A percentile compares a stretch with the other conserved stretches of the same genome.
Evolutionary conservation across 2,329 filamentous ascomycete genomes (phyloP).

Genomic region (Fusarium sterilihyphosum): DNA sequence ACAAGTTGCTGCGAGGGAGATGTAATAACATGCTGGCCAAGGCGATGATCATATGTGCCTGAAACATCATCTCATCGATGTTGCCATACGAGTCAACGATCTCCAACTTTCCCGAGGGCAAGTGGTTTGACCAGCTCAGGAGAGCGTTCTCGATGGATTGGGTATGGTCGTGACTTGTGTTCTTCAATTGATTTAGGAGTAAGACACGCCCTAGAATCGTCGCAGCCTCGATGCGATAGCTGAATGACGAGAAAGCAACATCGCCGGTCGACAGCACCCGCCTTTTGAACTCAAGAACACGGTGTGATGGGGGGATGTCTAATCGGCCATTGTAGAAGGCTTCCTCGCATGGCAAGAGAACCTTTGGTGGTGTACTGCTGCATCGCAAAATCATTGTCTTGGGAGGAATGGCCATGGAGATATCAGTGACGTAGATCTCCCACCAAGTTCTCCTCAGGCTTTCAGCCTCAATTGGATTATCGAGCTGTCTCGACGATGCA

Average conservation of each 20-base stretch:
- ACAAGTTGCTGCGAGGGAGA: slow-evolving; percentile 30
- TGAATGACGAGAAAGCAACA: slow-evolving; percentile 33
- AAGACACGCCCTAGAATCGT: slow-evolving; percentile 32
- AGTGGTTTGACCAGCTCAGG: slow-evolving; percentile 35
- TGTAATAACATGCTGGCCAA: slow-evolving; percentile 35
- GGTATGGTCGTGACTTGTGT: slow-evolving; percentile 25
- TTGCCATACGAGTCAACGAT: slow-evolving; percentile 33
- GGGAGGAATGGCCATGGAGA: slow-evolving; percentile 30
- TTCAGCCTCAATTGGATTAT: slow-evolving; percentile 27
- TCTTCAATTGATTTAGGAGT: slow-evolving; percentile 19
- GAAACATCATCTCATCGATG: slow-evolving; percentile 40
- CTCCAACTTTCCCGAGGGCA: slow-evolving; percentile 24
- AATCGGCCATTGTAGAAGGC: slow-evolving; percentile 2
- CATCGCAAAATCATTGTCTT: slow-evolving; percentile 25
- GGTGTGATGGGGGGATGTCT: slow-evolving; percentile 20
- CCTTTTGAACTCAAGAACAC: slow-evolving; percentile 29
- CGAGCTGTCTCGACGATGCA: slow-evolving; percentile 13
- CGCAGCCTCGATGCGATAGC: slow-evolving; percentile 37
- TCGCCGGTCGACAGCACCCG: slow-evolving; percentile 24
- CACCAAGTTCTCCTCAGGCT: slow-evolving; percentile 39
- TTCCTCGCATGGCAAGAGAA: slow-evolving; percentile 35
- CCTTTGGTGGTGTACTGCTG: slow-evolving; percentile 19
- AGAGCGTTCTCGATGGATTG: slow-evolving; percentile 38
- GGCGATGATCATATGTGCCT: slow-evolving; percentile 34
- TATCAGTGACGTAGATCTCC: slow-evolving; percentile 38